Percentiles rank a stretch among this genome's conserved stretches.
phyloP scores from a whole-genome alignment of 2,329 filamentous ascomycete species.

The Fusarium graminum region DNA sequence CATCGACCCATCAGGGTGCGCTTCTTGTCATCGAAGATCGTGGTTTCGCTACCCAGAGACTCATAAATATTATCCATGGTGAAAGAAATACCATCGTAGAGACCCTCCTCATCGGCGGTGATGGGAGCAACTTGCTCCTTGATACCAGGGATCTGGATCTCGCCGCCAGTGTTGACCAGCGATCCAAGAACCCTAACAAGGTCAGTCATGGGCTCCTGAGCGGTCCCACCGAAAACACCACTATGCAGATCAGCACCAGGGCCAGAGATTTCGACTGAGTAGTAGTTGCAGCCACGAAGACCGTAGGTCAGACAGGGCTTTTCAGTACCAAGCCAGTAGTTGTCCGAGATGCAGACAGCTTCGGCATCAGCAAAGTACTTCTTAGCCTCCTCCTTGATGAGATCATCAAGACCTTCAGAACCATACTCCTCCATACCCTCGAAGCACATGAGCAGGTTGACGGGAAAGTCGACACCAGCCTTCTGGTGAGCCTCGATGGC shows the following conservation, averaged over 20 bases:
- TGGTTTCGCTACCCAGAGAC: slow-evolving; percentile 88
- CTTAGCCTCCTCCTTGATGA: slow-evolving; percentile 91
- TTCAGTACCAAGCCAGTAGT: slow-evolving; percentile 99
- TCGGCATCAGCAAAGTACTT: slow-evolving; percentile 96
- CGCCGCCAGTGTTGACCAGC: slow-evolving; percentile 89
- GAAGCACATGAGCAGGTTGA: slow-evolving; percentile 99
- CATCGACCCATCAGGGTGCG: slow-evolving; percentile 94
- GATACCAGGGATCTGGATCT: slow-evolving; percentile 94
- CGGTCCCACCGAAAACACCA: slow-evolving; percentile 95
- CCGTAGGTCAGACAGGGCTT: slow-evolving; percentile 98
- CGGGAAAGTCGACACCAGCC: slow-evolving; percentile 92
- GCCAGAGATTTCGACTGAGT: slow-evolving; percentile 89
- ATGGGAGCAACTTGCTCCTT: slow-evolving; percentile 92
- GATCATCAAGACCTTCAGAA: slow-evolving; percentile 94
- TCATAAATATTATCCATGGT: slow-evolving; percentile 96
- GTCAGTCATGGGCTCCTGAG: slow-evolving; percentile 99
- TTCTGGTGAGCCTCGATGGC: slow-evolving; percentile 98
- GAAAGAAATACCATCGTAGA: slow-evolving; percentile 94
- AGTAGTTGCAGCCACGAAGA: slow-evolving; percentile 97
- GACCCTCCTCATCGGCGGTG: slow-evolving; percentile 83
- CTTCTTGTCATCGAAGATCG: slow-evolving; percentile 90
- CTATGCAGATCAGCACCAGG: slow-evolving; percentile 95
- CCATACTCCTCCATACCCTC: slow-evolving; percentile 99
- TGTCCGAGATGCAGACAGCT: slow-evolving; percentile 97
- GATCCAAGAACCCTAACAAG: slow-evolving; percentile 84